phyloP scores from a whole-genome alignment of 768 basidiomycete species.

The Fomitopsis pulvina region DNA sequence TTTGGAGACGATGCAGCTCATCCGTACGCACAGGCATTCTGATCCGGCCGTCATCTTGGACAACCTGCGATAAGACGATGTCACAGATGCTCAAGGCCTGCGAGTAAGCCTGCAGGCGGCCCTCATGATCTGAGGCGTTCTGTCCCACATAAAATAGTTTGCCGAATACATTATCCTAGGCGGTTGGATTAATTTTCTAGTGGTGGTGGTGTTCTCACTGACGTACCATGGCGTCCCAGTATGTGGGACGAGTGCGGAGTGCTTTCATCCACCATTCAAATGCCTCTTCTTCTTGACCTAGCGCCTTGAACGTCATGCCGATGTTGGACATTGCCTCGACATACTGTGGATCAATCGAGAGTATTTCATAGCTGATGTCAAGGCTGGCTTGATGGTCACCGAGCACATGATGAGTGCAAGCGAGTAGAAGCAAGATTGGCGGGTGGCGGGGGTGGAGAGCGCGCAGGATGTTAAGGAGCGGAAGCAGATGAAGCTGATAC shows the following conservation, averaged over 20 bases:
- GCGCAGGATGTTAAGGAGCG: constrained; percentile 26
- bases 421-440: constrained; percentile 29
- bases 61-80: constrained; percentile 25
- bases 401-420: constrained; percentile 29
- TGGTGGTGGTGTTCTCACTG: no score
- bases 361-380: constrained; percentile 26
- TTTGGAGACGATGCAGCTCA: constrained; percentile 38
- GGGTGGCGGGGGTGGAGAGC: constrained; percentile 27
- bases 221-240: constrained; percentile 28
- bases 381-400: constrained; percentile 26
- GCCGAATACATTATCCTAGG: constrained; percentile 30
- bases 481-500: constrained; percentile 23
- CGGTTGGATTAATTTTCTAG: constrained; percentile 10
- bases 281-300: constrained; percentile 27
- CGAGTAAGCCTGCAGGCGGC: constrained; percentile 13
- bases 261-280: constrained; percentile 36
- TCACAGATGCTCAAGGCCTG: constrained; percentile 29
- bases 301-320: constrained; percentile 28
- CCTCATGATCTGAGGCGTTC: constrained; percentile 6
- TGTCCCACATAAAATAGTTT: constrained; percentile 21
- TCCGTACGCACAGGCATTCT: constrained; percentile 19
- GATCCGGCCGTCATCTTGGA: constrained; percentile 17
- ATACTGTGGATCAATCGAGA: constrained; percentile 22
- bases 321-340: constrained; percentile 37
- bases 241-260: constrained; percentile 24